Evolutionary conservation across 1,284 basidiomycete genomes (phyloP).

Genomic region (Thelephora terrestris): DNA sequence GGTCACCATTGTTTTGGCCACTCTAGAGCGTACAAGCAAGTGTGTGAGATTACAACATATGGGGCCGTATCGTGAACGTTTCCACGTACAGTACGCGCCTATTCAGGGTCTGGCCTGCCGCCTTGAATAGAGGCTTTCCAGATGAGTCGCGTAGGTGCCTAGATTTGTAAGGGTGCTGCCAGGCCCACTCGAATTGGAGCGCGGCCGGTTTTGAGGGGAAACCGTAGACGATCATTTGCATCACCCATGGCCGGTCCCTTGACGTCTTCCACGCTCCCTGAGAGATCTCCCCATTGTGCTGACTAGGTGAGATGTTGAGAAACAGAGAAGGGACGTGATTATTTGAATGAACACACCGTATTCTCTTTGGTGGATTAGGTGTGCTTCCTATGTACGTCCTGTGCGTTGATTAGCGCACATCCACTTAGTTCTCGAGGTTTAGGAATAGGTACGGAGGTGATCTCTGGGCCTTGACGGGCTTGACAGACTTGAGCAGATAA

Average conservation of each 20-base stretch:
- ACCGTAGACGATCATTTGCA: slow-evolving; percentile 84
- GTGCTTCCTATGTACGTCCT: slow-evolving; percentile 79
- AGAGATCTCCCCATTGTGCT: slow-evolving; percentile 78
- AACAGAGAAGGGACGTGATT: neutral
- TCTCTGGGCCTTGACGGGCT: slow-evolving; percentile 47
- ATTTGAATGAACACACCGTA: slow-evolving; percentile 31
- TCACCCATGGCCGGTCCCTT: slow-evolving; percentile 72
- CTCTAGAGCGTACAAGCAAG: slow-evolving; percentile 19
- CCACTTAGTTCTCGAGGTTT: neutral
- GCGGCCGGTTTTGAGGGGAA: slow-evolving; percentile 83
- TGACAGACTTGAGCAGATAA: slow-evolving; percentile 73
- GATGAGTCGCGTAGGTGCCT: slow-evolving; percentile 41
- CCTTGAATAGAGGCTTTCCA: slow-evolving; percentile 30
- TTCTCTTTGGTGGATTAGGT: slow-evolving; percentile 67
- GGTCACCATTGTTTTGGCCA: slow-evolving; percentile 43
- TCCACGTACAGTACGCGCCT: slow-evolving; percentile 37
- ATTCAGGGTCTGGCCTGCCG: slow-evolving; percentile 25
- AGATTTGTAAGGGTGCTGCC: slow-evolving; percentile 66
- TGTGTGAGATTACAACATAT: neutral
- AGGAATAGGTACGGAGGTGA: slow-evolving; percentile 44
- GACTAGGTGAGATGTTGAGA: slow-evolving; percentile 27
- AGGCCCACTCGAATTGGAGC: slow-evolving; percentile 88
- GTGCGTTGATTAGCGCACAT: neutral
- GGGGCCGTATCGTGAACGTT: neutral
- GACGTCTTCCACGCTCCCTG: slow-evolving; percentile 73